These are phyloP conservation scores for Karstenula rhodostoma DNA, from an alignment of 2,329 filamentous ascomycete species.

Conservation along the genomic window DNA sequence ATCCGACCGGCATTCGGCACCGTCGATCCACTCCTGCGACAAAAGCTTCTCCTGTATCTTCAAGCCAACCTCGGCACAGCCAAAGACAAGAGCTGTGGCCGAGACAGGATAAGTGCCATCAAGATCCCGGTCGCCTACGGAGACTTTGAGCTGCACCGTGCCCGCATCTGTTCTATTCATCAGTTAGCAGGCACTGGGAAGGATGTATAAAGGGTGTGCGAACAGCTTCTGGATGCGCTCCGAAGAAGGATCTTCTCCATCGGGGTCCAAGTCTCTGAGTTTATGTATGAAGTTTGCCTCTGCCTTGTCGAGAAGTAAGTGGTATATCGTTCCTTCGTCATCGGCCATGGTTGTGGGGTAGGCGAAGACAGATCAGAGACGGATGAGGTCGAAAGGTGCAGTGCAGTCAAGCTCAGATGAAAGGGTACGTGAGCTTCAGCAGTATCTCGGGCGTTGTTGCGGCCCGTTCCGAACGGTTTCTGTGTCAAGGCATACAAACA, in stretches of 20 bases:
- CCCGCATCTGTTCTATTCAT: neutral
- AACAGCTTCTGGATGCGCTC: slow-evolving; percentile 5
- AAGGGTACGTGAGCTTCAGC: neutral
- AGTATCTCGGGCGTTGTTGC: neutral
- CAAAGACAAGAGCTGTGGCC: neutral
- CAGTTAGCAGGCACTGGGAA: neutral
- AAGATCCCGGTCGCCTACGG: slow-evolving; percentile 1
- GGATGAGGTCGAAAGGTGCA: neutral
- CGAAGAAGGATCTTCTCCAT: neutral
- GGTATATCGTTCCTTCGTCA: neutral
- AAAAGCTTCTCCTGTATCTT: slow-evolving; percentile 1
- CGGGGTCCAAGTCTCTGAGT: neutral
- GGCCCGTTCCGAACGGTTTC: neutral
- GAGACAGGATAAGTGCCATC: neutral
- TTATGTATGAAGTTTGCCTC: neutral
- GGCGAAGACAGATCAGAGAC: neutral
- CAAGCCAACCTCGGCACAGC: slow-evolving; percentile 1
- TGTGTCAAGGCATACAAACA: neutral
- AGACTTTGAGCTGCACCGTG: neutral
- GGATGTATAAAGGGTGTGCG: neutral
- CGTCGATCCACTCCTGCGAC: neutral
- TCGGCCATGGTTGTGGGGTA: neutral
- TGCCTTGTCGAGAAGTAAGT: neutral
- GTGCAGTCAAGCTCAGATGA: neutral
- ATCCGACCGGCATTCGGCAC: neutral